phyloP scores from a whole-genome alignment of 148 eudicot genomes.

The Cornus controversa region DNA sequence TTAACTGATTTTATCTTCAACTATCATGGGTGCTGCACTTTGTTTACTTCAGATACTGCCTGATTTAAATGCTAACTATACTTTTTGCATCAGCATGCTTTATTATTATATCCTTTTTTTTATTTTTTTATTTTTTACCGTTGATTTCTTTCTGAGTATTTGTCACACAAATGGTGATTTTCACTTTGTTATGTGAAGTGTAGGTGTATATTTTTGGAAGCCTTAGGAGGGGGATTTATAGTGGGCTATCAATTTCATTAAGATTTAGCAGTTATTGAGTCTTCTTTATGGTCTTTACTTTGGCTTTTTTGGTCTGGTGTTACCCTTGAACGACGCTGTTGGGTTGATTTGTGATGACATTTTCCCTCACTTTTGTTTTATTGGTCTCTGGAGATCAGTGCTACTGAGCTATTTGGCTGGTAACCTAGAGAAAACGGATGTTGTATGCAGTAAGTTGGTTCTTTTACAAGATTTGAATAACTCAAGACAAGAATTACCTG shows the following conservation, averaged over 20 bases:
- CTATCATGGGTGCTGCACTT: background rate
- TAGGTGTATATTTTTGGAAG: background rate
- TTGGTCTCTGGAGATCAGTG: background rate
- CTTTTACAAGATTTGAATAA: background rate
- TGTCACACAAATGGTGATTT: background rate
- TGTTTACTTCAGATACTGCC: background rate
- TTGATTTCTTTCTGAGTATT: slow-evolving; percentile 1
- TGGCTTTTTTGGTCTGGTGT: background rate
- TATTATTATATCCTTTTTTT: background rate
- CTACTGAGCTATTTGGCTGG: background rate
- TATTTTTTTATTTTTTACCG: slow-evolving; percentile 2
- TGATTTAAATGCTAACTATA: background rate
- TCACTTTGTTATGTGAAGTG: background rate
- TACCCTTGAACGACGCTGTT: background rate
- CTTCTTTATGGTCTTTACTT: background rate
- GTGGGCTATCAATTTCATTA: background rate
- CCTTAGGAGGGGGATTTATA: background rate
- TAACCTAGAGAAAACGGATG: background rate
- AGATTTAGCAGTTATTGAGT: background rate
- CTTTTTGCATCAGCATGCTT: background rate
- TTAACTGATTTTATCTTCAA: background rate
- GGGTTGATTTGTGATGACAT: background rate
- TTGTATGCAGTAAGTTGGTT: background rate
- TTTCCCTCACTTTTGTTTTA: background rate
- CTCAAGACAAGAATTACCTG: background rate